A percentile compares a stretch with the other conserved stretches of the same genome.
phyloP scores from a whole-genome alignment of 352 stramenopile genomes.

The Pythium rhizo-oryzae region DNA sequence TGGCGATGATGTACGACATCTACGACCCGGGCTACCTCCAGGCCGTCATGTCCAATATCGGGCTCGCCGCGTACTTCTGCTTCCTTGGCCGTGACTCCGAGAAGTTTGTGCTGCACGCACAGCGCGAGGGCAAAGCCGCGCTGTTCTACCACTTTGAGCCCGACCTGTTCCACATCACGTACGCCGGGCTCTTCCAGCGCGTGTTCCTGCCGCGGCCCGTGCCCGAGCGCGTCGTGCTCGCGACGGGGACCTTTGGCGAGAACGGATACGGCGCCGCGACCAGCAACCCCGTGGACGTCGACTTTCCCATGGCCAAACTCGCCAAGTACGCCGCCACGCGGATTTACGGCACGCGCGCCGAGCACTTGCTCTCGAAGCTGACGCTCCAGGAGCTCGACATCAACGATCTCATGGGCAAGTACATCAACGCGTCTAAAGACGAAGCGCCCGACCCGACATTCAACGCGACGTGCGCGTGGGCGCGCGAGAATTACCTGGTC shows the following conservation, averaged over 20 bases:
- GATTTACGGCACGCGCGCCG: not conserved
- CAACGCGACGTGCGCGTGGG: conserved; percentile 32
- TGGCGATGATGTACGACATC: conserved; percentile 40
- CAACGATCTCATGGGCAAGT: not conserved
- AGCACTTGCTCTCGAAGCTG: not conserved
- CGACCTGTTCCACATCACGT: conserved; percentile 41
- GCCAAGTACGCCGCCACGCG: conserved; percentile 32
- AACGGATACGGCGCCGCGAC: conserved; percentile 42
- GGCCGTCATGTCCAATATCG: conserved; percentile 40
- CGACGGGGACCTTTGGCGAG: conserved; percentile 33
- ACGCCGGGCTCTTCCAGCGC: conserved; percentile 38
- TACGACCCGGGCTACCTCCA: conserved; percentile 39
- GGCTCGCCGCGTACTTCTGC: conserved; percentile 51
- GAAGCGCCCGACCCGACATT: conserved; percentile 33
- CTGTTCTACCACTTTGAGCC: conserved; percentile 63
- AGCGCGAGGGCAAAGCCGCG: conserved; percentile 26
- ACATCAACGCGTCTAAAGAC: not conserved
- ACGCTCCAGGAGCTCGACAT: conserved; percentile 1
- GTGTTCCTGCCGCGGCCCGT: conserved; percentile 41
- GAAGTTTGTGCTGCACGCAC: conserved; percentile 24
- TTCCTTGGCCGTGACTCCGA: conserved; percentile 30
- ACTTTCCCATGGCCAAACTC: conserved; percentile 35
- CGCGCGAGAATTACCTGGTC: conserved; percentile 26
- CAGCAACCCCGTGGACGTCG: conserved; percentile 39
- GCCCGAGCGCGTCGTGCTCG: conserved; percentile 19